A percentile compares a stretch with the other conserved stretches of the same genome.
Evolutionary conservation across 768 basidiomycete genomes (phyloP).

Genomic region (Tulasnella sp.): DNA sequence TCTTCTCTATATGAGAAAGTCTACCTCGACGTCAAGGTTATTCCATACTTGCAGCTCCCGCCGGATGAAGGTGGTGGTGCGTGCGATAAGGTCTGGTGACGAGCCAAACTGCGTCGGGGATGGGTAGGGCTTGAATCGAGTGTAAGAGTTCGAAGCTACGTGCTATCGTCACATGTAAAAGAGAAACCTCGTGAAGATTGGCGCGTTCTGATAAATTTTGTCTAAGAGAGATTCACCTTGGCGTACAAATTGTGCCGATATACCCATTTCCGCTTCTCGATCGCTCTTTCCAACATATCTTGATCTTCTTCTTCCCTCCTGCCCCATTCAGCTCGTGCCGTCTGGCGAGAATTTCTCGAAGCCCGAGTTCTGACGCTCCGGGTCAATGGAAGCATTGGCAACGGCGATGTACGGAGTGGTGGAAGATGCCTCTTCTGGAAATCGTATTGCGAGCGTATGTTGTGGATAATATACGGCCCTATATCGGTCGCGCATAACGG

Average conservation of each 20-base stretch:
- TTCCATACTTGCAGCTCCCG: slow-evolving; percentile 84
- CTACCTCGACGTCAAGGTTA: slow-evolving; percentile 79
- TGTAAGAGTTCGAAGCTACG: slow-evolving; percentile 77
- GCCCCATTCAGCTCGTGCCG: slow-evolving; percentile 24
- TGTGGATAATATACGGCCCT: slow-evolving; percentile 65
- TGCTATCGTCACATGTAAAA: slow-evolving; percentile 42
- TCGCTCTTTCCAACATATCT: slow-evolving; percentile 66
- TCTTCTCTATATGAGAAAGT: slow-evolving; percentile 19
- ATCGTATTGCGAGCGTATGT: slow-evolving; percentile 65
- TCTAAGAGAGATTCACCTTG: slow-evolving; percentile 50
- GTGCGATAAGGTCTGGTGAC: slow-evolving; percentile 60
- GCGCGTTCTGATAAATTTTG: not conserved
- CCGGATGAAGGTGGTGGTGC: slow-evolving; percentile 71
- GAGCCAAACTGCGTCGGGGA: slow-evolving; percentile 72
- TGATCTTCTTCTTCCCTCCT: slow-evolving; percentile 35
- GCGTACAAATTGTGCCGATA: slow-evolving; percentile 73
- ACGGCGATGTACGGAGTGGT: slow-evolving; percentile 39
- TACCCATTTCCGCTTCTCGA: slow-evolving; percentile 65
- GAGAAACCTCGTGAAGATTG: too few species aligned
- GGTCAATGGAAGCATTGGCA: slow-evolving; percentile 15
- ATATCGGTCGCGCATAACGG: slow-evolving; percentile 22
- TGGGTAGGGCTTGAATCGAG: slow-evolving; percentile 85
- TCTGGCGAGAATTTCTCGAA: slow-evolving; percentile 22
- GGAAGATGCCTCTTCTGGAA: slow-evolving; percentile 71
- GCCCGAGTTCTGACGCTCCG: slow-evolving; percentile 18